phyloP scores from a whole-genome alignment of 257 asterid genomes.

The Vinca minor region DNA sequence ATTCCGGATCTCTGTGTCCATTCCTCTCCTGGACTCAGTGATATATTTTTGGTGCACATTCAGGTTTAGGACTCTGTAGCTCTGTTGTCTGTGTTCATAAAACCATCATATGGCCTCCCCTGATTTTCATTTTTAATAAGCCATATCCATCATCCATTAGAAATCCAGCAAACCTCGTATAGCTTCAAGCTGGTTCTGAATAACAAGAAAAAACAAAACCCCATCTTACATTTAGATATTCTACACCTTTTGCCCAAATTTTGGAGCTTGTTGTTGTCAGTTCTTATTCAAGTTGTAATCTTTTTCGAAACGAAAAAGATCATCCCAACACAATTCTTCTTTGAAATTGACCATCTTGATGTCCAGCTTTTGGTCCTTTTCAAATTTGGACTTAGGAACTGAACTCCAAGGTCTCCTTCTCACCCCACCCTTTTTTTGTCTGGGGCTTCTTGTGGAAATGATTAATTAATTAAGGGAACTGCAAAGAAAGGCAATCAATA shows the following conservation, averaged over 20 bases:
- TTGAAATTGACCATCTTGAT: conserved; percentile 32
- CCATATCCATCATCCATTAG: conserved; percentile 21
- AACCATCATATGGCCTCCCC: conserved; percentile 31
- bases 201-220: conserved; percentile 18
- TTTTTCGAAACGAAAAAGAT: conserved; percentile 36
- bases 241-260: conserved; percentile 27
- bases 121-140: conserved; percentile 32
- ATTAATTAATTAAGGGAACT: conserved; percentile 24
- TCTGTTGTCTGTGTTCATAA: conserved; percentile 43
- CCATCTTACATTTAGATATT: conserved; percentile 20
- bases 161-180: conserved; percentile 22
- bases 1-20: conserved; percentile 21
- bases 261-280: conserved; percentile 39
- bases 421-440: conserved; percentile 33
- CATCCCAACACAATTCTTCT: conserved; percentile 29
- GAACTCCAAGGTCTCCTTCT: conserved; percentile 34
- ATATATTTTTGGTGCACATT: conserved; percentile 35
- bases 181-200: conserved; percentile 30
- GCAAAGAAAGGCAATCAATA: conserved; percentile 24
- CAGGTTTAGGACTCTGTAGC: conserved; percentile 32
- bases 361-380: conserved; percentile 20
- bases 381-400: conserved; percentile 27
- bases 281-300: conserved; percentile 33
- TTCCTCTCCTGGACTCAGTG: conserved; percentile 16
- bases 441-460: conserved; percentile 44